Evolutionary conservation across 176 grass and related monocot genomes (phyloP).

Genomic region (Carex kokanica): DNA sequence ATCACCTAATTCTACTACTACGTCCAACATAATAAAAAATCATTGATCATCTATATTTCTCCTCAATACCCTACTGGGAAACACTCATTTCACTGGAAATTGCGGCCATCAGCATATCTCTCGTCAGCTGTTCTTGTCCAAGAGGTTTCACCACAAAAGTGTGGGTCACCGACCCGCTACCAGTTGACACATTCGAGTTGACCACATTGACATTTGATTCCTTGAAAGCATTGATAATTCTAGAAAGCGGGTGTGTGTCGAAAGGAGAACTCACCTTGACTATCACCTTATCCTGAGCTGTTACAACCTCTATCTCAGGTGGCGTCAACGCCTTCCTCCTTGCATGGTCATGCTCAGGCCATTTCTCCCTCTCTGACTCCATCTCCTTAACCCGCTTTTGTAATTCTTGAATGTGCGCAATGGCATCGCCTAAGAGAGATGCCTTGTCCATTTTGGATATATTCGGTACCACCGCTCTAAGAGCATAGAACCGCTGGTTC

Average conservation of each 20-base stretch:
- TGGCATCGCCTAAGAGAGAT: conserved; percentile 76
- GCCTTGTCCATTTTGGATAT: conserved; percentile 98
- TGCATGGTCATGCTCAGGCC: not conserved
- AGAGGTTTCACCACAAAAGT: conserved; percentile 59
- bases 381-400: conserved; percentile 39
- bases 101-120: conserved; percentile 52
- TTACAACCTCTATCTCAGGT: conserved; percentile 55
- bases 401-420: conserved; percentile 81
- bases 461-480: conserved; percentile 74
- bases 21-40: conserved; percentile 3
- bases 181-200: conserved; percentile 49
- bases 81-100: conserved; percentile 22
- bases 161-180: conserved; percentile 53
- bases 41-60: conserved; percentile 13
- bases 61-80: not conserved
- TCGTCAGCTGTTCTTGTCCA: conserved; percentile 44
- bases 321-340: not conserved
- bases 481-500: conserved; percentile 88
- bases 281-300: conserved; percentile 57
- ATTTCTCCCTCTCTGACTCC: conserved; percentile 19
- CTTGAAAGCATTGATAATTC: conserved; percentile 46
- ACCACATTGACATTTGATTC: conserved; percentile 42
- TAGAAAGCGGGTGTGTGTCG: conserved; percentile 46
- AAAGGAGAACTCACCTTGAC: conserved; percentile 69
- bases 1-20: conserved; percentile 2